Conservation (phyloP, 2,329 filamentous ascomycete species). For the Alternaria sp. region DNA sequence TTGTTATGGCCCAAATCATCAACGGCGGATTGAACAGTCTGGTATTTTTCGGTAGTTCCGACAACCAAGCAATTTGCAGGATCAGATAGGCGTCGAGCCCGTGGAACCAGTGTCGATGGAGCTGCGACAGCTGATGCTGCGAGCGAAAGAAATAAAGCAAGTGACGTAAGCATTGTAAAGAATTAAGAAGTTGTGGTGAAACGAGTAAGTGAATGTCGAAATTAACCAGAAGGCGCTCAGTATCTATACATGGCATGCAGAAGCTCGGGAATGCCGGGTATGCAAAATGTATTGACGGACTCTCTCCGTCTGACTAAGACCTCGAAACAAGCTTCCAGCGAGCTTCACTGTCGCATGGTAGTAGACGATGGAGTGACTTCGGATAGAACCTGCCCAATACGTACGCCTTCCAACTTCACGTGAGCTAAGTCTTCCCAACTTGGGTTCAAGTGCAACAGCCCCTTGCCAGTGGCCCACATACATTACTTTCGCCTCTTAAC, state of each 20-base stretch:
- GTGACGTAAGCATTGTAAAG: conserved; percentile 27
- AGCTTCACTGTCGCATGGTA: neutral
- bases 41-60: conserved; percentile 54
- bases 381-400: no score
- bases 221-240: neutral
- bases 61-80: conserved; percentile 64
- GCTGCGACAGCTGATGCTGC: conserved; percentile 33
- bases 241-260: conserved; percentile 7
- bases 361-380: no score
- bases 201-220: neutral
- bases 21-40: conserved; percentile 65
- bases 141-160: conserved; percentile 35
- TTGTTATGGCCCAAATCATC: conserved; percentile 64
- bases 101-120: conserved; percentile 29
- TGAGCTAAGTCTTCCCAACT: no score
- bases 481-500: neutral
- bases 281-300: conserved; percentile 5
- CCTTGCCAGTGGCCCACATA: no score
- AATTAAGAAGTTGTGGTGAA: conserved; percentile 1
- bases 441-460: no score
- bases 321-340: neutral
- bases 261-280: neutral
- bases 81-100: conserved; percentile 54
- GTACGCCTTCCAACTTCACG: no score
- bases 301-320: neutral